A percentile compares a stretch with the other conserved stretches of the same genome.
Evolutionary conservation across 2,329 filamentous ascomycete species (phyloP).

Genomic region (Magnaporthiopsis rhizophila): DNA sequence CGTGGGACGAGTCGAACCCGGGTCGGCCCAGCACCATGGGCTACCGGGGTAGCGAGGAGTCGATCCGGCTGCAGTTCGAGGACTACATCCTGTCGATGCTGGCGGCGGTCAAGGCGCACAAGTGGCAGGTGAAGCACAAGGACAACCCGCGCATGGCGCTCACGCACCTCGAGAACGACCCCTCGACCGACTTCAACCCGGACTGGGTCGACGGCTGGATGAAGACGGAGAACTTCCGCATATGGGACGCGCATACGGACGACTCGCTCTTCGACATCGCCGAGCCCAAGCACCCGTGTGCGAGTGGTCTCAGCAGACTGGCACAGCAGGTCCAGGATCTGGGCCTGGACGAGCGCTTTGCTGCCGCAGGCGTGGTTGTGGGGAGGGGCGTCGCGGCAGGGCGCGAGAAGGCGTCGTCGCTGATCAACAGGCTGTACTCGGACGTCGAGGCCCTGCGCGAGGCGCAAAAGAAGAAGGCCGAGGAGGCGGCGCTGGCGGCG

Average conservation of each 20-base stretch:
- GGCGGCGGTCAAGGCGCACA: constrained; percentile 83
- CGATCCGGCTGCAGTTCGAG: constrained; percentile 94
- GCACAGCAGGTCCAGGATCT: constrained; percentile 89
- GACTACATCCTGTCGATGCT: constrained; percentile 89
- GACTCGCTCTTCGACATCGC: constrained; percentile 90
- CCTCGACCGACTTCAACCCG: constrained; percentile 70
- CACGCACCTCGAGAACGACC: constrained; percentile 70
- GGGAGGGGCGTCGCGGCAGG: constrained; percentile 86
- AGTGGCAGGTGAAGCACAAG: constrained; percentile 47
- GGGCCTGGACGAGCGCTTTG: constrained; percentile 84
- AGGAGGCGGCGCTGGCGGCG: constrained; percentile 31
- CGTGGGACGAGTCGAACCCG: constrained; percentile 91
- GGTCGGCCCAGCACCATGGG: constrained; percentile 87
- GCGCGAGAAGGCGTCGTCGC: constrained; percentile 76
- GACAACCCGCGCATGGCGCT: constrained; percentile 54
- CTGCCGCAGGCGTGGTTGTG: constrained; percentile 73
- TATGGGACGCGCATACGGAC: constrained; percentile 77
- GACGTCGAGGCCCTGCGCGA: constrained; percentile 81
- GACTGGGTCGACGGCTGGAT: constrained; percentile 88
- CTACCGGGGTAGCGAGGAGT: constrained; percentile 93
- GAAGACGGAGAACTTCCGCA: constrained; percentile 80
- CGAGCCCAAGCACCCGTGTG: constrained; percentile 86
- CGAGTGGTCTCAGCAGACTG: constrained; percentile 78
- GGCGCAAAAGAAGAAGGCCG: constrained; percentile 56
- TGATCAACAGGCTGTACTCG: constrained; percentile 82